These are phyloP conservation scores for Leccinum uliginosum DNA, from an alignment of 768 basidiomycete species.

Conservation along the genomic window DNA sequence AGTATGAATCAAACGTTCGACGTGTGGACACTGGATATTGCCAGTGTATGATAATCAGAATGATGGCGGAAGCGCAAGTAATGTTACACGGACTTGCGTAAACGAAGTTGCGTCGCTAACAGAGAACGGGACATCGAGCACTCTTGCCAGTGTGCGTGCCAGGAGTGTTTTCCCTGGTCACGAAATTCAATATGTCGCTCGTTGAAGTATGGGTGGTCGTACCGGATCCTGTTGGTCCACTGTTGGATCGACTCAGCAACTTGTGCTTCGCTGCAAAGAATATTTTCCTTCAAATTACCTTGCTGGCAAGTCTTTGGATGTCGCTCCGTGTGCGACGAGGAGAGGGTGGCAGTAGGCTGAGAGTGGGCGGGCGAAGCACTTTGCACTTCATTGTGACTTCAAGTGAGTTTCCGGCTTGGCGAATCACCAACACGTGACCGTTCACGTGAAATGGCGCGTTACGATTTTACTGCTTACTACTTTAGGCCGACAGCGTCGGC, in stretches of 20 bases:
- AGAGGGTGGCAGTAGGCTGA: no score
- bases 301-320: no score
- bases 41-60: conserved; percentile 48
- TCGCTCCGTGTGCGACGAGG: no score
- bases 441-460: no score
- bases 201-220: conserved; percentile 13
- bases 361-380: no score
- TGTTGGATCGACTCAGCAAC: conserved; percentile 23
- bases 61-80: background rate
- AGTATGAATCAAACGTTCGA: conserved; percentile 92
- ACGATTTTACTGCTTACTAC: no score
- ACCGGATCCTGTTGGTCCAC: conserved; percentile 88
- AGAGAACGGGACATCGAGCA: conserved; percentile 92
- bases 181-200: conserved; percentile 1
- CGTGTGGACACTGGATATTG: conserved; percentile 80
- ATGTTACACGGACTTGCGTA: conserved; percentile 60
- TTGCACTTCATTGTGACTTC: no score
- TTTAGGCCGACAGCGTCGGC: no score
- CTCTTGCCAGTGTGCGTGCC: conserved; percentile 85
- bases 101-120: conserved; percentile 91
- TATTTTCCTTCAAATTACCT: conserved; percentile 60
- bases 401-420: no score
- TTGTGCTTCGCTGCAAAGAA: background rate
- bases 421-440: no score
- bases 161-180: conserved; percentile 79